phyloP scores from a whole-genome alignment of 2,329 filamentous ascomycete species.

The Colletotrichum melonis region DNA sequence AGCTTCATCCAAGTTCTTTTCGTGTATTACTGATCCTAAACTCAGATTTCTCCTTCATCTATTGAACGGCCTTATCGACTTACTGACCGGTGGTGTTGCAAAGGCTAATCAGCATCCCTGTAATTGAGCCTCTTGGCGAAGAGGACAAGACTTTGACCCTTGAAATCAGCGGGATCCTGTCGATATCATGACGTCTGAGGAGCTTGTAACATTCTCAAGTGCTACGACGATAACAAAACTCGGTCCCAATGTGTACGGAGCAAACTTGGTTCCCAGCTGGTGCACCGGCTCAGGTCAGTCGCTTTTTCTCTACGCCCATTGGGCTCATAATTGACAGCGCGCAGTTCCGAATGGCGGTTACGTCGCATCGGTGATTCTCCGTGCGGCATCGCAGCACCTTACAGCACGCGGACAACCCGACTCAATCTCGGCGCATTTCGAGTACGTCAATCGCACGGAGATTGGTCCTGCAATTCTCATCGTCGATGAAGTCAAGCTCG shows the following conservation, averaged over 20 bases:
- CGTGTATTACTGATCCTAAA: background rate
- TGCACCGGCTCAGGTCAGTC: constrained; percentile 39
- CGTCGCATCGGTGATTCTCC: constrained; percentile 53
- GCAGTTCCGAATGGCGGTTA: constrained; percentile 60
- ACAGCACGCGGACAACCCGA: constrained; percentile 47
- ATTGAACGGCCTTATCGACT: background rate
- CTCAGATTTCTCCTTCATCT: background rate
- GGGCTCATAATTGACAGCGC: background rate
- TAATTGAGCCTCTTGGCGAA: background rate
- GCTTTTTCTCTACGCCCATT: too few relatives aligned
- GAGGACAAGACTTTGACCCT: background rate
- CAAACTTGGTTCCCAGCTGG: constrained; percentile 38
- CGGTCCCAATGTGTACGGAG: constrained; percentile 40
- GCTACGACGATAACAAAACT: constrained; percentile 38
- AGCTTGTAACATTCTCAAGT: constrained; percentile 37
- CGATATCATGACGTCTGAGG: constrained; percentile 1
- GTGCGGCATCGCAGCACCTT: constrained; percentile 49
- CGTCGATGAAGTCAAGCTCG: constrained; percentile 55
- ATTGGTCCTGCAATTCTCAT: constrained; percentile 50
- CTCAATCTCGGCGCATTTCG: constrained; percentile 52
- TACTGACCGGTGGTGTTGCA: background rate
- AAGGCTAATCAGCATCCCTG: background rate
- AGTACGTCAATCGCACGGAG: constrained; percentile 53
- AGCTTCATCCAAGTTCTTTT: background rate
- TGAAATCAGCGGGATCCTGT: background rate